Base-by-base conservation (phyloP, 2,329 filamentous ascomycete species). In the Drechmeria coniospora region DNA sequence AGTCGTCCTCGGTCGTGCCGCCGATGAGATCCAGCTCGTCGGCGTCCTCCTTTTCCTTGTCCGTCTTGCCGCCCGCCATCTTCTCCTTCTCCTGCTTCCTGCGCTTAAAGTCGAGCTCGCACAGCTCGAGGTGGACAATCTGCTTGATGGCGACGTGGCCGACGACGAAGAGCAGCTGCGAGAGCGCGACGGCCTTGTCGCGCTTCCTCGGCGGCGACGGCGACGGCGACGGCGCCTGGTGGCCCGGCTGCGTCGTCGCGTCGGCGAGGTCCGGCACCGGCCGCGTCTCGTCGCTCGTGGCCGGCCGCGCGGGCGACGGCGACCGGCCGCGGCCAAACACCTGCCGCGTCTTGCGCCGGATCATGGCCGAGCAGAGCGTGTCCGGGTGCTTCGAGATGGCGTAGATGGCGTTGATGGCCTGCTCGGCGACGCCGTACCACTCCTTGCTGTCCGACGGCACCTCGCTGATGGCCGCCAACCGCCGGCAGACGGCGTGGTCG, bases 71-170 rank as follows among this genome's bases (percentile, higher is more conserved):
- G 0, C 58, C 53, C 2, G 57, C 45, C 10, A 54, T 65, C 59
- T 83, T 86, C 46, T 90, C 81, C 41, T 84, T 82, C 34, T 90
- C 82, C 22, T 81, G 78, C 61, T 98, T 98, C 39, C 87, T 72
- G 29, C 87, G 79, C 61, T 98, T 98, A 55, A 98, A 98, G 52
- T 98, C 90, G 27, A 90, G 73, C 48, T 98, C 90, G 49, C 86
- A 93, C n/a, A 95, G 65, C 44, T 98, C 90, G 8, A 98, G 69
- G 49, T 98, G 90, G 1, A 98, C 92, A 41, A 98, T 98, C 49
- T 98, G 92, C 57, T 98, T 98, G 48, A 98, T 90, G 10, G 90
- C 90, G 26, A 95, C 80, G 46, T 98, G 90, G 0, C 90, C 90
- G 17, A 95, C 87, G 20, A 93, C 79, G 48, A 95, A 95, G 0